Conservation (phyloP, 805 yeast species). For the Yarrowia keelungensis region DNA sequence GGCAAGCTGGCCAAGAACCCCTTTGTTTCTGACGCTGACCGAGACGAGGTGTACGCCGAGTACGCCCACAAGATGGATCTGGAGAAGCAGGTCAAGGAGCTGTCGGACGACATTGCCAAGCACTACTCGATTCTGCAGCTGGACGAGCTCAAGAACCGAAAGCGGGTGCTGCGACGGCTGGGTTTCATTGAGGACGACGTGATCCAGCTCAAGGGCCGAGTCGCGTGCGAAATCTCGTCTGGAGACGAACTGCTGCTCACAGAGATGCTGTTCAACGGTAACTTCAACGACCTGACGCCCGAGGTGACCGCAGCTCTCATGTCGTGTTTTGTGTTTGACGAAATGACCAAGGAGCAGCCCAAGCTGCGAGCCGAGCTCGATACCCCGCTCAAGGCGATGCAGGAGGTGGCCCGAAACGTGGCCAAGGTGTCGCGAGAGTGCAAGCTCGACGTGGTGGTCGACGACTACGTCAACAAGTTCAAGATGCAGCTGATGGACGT, state of each 20-base stretch:
- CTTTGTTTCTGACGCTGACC: slow-evolving; percentile 56
- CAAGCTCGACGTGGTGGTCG: slow-evolving; percentile 87
- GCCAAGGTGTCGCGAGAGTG: slow-evolving; percentile 90
- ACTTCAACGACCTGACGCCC: slow-evolving; percentile 83
- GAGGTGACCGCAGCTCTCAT: slow-evolving; percentile 92
- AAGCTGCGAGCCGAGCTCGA: slow-evolving; percentile 85
- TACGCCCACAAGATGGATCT: slow-evolving; percentile 71
- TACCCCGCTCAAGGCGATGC: slow-evolving; percentile 88
- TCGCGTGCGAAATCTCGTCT: slow-evolving; percentile 93
- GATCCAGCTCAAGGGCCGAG: slow-evolving; percentile 95
- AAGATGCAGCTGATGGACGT: slow-evolving; percentile 96
- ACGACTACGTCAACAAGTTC: slow-evolving; percentile 90
- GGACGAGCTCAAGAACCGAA: slow-evolving; percentile 91
- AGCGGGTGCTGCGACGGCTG: slow-evolving; percentile 87
- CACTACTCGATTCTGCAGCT: slow-evolving; percentile 92
- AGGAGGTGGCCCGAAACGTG: slow-evolving; percentile 87
- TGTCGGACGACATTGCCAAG: slow-evolving; percentile 72
- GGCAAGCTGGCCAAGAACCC: slow-evolving; percentile 75
- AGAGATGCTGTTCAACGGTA: slow-evolving; percentile 93
- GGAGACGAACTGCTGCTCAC: slow-evolving; percentile 83
- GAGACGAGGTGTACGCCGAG: slow-evolving; percentile 62
- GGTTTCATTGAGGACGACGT: slow-evolving; percentile 92
- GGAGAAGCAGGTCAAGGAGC: slow-evolving; percentile 61
- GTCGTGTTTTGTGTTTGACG: slow-evolving; percentile 97
- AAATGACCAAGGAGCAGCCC: slow-evolving; percentile 85